Evolutionary conservation across 1,139 yeast genomes (phyloP).

Genomic region (Magnusiomyces tetraspermus): DNA sequence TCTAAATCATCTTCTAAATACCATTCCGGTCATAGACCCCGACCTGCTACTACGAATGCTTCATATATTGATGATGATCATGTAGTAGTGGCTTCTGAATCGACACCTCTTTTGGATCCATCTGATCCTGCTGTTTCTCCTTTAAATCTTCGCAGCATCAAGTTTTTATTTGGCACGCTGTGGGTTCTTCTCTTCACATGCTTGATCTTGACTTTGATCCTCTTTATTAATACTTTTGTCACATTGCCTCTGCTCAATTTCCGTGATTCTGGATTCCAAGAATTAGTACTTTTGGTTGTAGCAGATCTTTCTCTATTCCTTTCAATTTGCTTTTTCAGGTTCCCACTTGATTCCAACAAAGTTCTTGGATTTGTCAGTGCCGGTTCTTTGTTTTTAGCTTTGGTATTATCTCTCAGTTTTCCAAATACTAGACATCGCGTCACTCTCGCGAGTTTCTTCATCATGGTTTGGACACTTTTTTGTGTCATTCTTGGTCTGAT

Average conservation of each 20-base stretch:
- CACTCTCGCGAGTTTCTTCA: slow-evolving; percentile 42
- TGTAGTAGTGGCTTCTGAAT: slow-evolving; percentile 23
- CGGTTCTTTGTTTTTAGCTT: slow-evolving; percentile 36
- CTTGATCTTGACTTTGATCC: slow-evolving; percentile 38
- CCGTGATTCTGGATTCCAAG: slow-evolving; percentile 53
- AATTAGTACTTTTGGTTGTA: slow-evolving; percentile 44
- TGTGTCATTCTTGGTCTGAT: slow-evolving; percentile 41
- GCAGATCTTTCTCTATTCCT: slow-evolving; percentile 41
- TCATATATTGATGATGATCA: no score
- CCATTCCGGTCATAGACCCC: no score
- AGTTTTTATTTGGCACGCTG: slow-evolving; percentile 40
- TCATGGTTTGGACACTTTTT: slow-evolving; percentile 49
- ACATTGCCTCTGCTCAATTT: slow-evolving; percentile 51
- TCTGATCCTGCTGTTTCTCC: slow-evolving; percentile 49
- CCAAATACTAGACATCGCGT: slow-evolving; percentile 42
- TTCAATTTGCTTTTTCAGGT: slow-evolving; percentile 46
- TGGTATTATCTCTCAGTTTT: slow-evolving; percentile 40
- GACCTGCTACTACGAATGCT: no score
- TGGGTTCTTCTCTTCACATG: slow-evolving; percentile 36
- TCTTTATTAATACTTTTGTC: slow-evolving; percentile 50
- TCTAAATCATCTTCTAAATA: no score
- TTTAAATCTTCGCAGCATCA: slow-evolving; percentile 36
- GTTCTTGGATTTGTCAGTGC: slow-evolving; percentile 42
- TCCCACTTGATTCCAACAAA: slow-evolving; percentile 51
- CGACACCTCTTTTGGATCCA: slow-evolving; percentile 33